Evolutionary conservation across 176 grass and related monocot species (phyloP).

Genomic region (Themeda triandra): DNA sequence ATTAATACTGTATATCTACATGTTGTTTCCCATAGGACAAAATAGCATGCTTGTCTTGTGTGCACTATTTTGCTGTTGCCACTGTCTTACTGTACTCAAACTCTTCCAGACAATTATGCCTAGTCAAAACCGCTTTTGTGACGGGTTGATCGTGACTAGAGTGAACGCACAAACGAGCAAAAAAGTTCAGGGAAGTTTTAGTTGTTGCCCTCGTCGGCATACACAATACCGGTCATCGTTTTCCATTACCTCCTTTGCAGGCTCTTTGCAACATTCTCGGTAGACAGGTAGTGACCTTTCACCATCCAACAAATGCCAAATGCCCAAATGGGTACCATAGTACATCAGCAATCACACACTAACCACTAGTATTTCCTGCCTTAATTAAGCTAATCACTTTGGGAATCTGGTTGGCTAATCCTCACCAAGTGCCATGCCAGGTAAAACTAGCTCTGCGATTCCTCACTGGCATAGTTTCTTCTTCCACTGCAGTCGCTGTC

Average conservation of each 20-base stretch:
- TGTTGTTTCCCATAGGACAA: neutral
- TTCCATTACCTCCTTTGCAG: neutral
- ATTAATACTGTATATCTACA: too few species aligned
- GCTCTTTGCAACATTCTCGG: neutral
- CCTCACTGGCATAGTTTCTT: neutral
- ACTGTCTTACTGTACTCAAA: neutral
- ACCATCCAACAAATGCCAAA: neutral
- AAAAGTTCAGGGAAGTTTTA: neutral
- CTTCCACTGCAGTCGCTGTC: neutral
- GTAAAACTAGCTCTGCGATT: neutral
- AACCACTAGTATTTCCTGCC: neutral
- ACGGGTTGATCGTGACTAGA: neutral
- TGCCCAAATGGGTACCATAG: neutral
- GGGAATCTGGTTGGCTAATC: neutral
- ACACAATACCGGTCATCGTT: neutral
- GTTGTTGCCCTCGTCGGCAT: neutral
- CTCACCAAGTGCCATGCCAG: neutral
- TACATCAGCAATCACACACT: neutral
- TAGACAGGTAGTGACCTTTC: neutral
- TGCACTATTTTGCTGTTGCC: neutral
- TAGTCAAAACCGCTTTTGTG: constrained; percentile 8
- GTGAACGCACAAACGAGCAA: neutral
- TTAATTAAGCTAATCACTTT: constrained; percentile 7
- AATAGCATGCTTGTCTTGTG: neutral
- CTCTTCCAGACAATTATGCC: neutral